Evolutionary conservation across 75 land plant species (phyloP), one percentile per base, ranked within the genome.

Genomic region (Chamaecyparis obtusa): DNA sequence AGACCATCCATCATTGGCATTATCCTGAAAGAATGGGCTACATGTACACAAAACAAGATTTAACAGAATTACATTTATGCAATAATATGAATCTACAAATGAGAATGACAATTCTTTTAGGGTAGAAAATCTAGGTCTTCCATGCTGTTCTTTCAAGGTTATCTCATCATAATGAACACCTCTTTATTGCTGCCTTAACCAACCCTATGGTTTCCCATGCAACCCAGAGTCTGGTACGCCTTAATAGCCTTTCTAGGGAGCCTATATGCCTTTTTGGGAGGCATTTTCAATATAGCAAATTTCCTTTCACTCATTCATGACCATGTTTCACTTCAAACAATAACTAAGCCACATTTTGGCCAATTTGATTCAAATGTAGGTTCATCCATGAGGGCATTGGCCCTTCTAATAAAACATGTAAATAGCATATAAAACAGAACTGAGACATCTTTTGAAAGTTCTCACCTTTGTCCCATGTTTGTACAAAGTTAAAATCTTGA

Each of bases 391-490:
- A 64, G 69, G 8, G 69, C 24, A 64, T 64, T 64, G 7, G 36
- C 9, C 36, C 35, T 13, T 72, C 36, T 33, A 72, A 30, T 2
- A 72, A 72, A 72, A 72, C 8, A 72, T 72, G 32, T 72, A 11
- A 32, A 72, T 21, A 72, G 33, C 76, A 72, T 32, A 72, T 33
- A 30, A 72, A 72, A 72, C 13, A 72, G 33, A 72, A 72, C 32
- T 10, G 2, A 36, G 16, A 33, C 15, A 33, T 32, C 10, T 72
- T 72, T 72, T 32, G 13, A 72, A 11, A 85, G 30, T 83, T 9
- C 93, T 93, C 84, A 97, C 99, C 98, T 78, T 91, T 89, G 84
- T 96, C 90, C 96, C 96, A 97, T 54, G 99, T 93, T 76, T 93
- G 94, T 19, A 97, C 93, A 92, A 92, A 97, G 54, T 86, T 87